Evolutionary conservation across 1,284 basidiomycete genomes (phyloP), one percentile per base, ranked within the genome.

Genomic region (Ceratobasidium sp.): DNA sequence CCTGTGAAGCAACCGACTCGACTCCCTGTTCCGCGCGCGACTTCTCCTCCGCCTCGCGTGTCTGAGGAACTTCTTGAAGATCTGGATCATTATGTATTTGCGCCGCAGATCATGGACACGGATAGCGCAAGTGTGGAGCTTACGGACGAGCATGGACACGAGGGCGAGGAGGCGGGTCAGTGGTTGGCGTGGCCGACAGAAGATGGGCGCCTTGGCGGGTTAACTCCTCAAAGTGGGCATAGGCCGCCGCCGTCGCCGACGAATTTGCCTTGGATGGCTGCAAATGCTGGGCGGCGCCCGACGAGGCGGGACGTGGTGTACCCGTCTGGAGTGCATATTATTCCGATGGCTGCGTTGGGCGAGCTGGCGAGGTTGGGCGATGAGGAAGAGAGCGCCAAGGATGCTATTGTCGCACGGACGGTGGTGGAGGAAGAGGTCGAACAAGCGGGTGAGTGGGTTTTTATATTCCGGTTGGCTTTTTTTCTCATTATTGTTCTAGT

Each of bases 201-300:
- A 22, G 64, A 49, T 15, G 37, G 40, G 19, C 64, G 22, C 11
- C 61, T 13, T 29, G 43, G 22, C 11, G 22, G 64, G 0, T n/a
- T 8, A 11, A 29, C n/a, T 11, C 29, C 64, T 5, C 25, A 29
- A 17, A 49, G 9, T 59, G 64, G 64, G 5, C 32, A 54, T 11
- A 37, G 70, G 1, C 70, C 70, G n/a, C 70, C 70, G 56, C 70
- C 70, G 5, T 73, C 70, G 43, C 70, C 70, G n/a, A 73, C 70
- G 25, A 73, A 46, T 46, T 25, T 73, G n/a, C 70, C 70, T 7
- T 73, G 56, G 56, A 51, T 73, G 43, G 70, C 70, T 9, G 70
- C 57, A 29, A 73, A 51, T 43, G 70, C 43, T n/a, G n/a, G n/a
- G 1, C 70, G 57, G 2, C 57, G 70, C 9, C 40, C 37, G 29